Conservation (phyloP, 2,329 filamentous ascomycete species). For the Talaromyces sp. region DNA sequence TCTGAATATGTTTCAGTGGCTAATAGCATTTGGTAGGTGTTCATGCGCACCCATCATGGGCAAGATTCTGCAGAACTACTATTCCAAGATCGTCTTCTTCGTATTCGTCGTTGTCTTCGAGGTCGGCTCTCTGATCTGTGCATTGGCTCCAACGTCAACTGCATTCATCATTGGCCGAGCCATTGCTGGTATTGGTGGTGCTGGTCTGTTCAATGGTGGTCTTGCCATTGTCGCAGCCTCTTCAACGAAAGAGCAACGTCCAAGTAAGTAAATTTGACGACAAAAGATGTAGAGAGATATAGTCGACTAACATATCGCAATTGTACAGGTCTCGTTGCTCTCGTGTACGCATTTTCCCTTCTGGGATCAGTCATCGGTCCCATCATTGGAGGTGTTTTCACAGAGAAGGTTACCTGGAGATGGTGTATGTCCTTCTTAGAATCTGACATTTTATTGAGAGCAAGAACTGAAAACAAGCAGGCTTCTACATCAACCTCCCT, state of each 20-base stretch:
- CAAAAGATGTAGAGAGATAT: neutral
- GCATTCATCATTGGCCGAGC: conserved; percentile 35
- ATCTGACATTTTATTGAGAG: neutral
- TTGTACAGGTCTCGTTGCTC: conserved; percentile 7
- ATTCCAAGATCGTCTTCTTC: conserved; percentile 9
- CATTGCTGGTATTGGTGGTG: conserved; percentile 31
- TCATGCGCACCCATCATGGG: conserved; percentile 13
- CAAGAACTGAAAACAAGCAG: neutral
- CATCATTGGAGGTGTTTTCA: conserved; percentile 9
- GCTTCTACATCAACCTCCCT: conserved; percentile 14
- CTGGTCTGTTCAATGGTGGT: conserved; percentile 30
- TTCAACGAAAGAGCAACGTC: conserved; percentile 14
- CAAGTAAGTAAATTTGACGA: neutral
- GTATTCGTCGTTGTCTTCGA: conserved; percentile 33
- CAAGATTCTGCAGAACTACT: conserved; percentile 11
- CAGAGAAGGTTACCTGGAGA: conserved; percentile 11
- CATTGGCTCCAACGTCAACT: conserved; percentile 28
- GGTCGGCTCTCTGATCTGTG: conserved; percentile 34
- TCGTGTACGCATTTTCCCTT: conserved; percentile 10
- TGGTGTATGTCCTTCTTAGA: conserved; percentile 9
- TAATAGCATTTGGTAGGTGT: conserved; percentile 8
- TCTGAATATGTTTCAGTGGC: neutral
- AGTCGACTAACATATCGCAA: neutral
- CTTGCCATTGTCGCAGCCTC: conserved; percentile 14
- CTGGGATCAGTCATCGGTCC: conserved; percentile 9